Evolutionary conservation across 768 basidiomycete species (phyloP), one percentile per base, ranked within the genome.

Genomic region (Mycena polygramma): DNA sequence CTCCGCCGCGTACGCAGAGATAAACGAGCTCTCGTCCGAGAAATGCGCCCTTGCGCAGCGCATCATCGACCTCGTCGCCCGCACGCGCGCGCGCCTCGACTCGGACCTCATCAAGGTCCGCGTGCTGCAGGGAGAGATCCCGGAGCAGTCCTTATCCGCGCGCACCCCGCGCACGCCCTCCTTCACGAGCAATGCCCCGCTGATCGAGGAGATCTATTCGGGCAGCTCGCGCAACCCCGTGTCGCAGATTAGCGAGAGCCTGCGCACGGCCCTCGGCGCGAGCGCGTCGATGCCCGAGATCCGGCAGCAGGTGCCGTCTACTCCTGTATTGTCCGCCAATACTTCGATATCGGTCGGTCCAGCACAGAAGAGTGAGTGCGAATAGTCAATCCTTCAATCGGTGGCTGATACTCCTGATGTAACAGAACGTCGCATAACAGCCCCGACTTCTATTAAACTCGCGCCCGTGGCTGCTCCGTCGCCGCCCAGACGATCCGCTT

Each of bases 81-180:
- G 84, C 43, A 86, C 88, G 35, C 83, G 84, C 53, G 80, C 84
- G 17, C 81, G 85, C 51, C 83, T 90, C 15, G 88, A 88, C 70
- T 77, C 81, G 2, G 89, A 90, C 73, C 79, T 90, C 24, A 76
- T 77, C 57, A 83, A 83, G 73, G 86, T 87, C 36, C 77, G 84
- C 53, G 79, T 83, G 20, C 75, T 88, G 24, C 86, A 87, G 70
- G 87, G 87, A 41, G 87, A 87, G 67, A 60, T 80, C 7, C 78
- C 80, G 13, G 84, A 85, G 19, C 57, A 66, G 71, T 51, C 69
- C 20, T 60, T 60, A 20, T 22, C 20, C 11, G 67, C 67, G 26
- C 51, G 71, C 70, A n/a, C 62, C 57, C 24, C 62, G 75, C 43
- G 77, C 73, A 69, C 48, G 73, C 79, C 46, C 62, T 62, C 60